Evolutionary conservation across 352 stramenopile species (phyloP), one percentile per base, ranked within the genome.

Genomic region (Phytophthora pisi): DNA sequence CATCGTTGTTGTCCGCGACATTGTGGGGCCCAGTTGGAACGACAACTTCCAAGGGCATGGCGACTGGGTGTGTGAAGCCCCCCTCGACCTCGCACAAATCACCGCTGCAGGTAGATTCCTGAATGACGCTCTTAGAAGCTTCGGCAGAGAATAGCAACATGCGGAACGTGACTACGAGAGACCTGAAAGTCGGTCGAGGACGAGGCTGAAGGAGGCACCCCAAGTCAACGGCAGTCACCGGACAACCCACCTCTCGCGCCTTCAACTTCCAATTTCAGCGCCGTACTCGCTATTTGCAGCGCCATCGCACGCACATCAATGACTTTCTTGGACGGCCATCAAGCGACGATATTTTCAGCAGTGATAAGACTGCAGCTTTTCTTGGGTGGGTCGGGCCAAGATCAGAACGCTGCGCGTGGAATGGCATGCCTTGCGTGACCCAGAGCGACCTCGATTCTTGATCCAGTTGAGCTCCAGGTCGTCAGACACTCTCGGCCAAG

Each of bases 171-270:
- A 51, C 13, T 15, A 51, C 18, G 26, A 51, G 26, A 20, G 23
- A 16, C 31, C 16, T 43, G 46, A 52, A 34, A 34, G 46, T 60
- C 15, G 53, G 18, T 42, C 63, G 69, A 77, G 64, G 64, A 77
- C 69, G 64, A 73, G 53, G 60, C 51, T 66, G 64, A 76, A 66
- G 64, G 50, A 49, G 28, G 28, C 28, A 31, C 42, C 30, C 40
- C 30, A 56, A 57, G 70, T 75, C 67, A 75, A 71, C 62, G 67
- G 62, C 57, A 71, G 67, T 75, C 67, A 75, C 63, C 57, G 63
- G 67, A 57, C 42, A 74, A 64, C 20, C 61, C 61, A 61, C 43
- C 16, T 51, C 16, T 51, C 51, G 50, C 38, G 40, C 11, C 66
- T 62, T 71, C 24, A 68, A 60, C 47, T 57, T 66, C 55, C 36